Evolutionary conservation across 2,329 filamentous ascomycete species (phyloP), one percentile per base, ranked within the genome.

Genomic region (Verticillium zaregamsianum): DNA sequence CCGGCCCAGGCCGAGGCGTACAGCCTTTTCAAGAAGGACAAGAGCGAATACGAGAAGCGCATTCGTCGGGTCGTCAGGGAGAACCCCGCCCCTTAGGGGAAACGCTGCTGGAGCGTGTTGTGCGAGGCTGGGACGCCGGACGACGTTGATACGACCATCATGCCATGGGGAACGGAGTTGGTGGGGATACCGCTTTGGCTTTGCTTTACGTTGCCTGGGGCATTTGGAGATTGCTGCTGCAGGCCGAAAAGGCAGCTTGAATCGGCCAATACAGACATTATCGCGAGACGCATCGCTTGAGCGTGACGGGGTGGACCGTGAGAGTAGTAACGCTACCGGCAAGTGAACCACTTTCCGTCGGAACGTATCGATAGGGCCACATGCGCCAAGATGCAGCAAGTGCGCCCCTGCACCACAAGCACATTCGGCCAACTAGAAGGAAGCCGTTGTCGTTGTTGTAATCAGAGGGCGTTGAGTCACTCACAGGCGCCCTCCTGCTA

Each of bases 1-100:
- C 95, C 95, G 0, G 95, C 95, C 0, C 95, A 99, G 76, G 94
- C 95, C 3, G 95, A 99, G 68, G 96, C 95, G 0, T 99, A 98
- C 79, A 97, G 97, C 70, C 82, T 99, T 12, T 98, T 92, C 76
- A 97, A 96, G 82, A 93, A 93, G 74, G 94, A 99, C 72, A 84
- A 87, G 54, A 78, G 77, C 20, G 93, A 94, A 62, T 99, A 99
- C 72, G 93, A 98, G 78, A 90, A 88, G 76, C 90, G 93, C 66
- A 89, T 99, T 65, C 88, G 87, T 72, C 88, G 91, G 63, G 89
- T 97, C 23, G 95, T 99, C 62, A 90, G 87, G 69, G 93, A 97
- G 67, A 97, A 98, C 75, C 92, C 91, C 15, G 89, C 91, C 57
- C 89, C 90, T 9, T 52, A 23, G 23, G n/a, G 11, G 20, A 23